Evolutionary conservation across 2,329 filamentous ascomycete genomes (phyloP).

Genomic region (Thielaviopsis populi): DNA sequence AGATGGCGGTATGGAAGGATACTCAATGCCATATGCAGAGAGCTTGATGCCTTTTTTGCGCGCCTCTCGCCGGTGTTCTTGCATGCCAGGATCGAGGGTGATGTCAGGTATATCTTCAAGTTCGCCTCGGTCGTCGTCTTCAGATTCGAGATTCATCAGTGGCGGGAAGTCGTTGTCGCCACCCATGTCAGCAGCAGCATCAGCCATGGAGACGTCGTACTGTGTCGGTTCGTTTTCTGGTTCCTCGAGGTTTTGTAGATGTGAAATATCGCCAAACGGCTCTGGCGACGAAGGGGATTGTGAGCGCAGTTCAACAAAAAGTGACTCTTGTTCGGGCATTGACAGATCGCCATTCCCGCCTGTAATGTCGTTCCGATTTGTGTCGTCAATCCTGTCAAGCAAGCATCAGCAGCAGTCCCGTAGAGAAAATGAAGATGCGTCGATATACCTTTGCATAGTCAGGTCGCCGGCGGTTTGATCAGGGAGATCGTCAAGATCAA

Average conservation of each 20-base stretch:
- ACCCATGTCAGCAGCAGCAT: background rate
- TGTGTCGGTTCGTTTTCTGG: conserved; percentile 7
- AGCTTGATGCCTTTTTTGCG: conserved; percentile 37
- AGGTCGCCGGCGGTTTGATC: conserved; percentile 28
- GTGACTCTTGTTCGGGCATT: background rate
- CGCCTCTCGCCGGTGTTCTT: conserved; percentile 9
- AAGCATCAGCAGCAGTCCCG: background rate
- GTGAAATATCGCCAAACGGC: conserved; percentile 15
- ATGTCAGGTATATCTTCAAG: conserved; percentile 8
- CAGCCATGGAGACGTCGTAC: conserved; percentile 6
- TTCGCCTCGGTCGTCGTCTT: conserved; percentile 15
- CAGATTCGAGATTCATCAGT: conserved; percentile 12
- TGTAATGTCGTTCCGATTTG: conserved; percentile 12
- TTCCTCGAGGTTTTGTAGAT: conserved; percentile 11
- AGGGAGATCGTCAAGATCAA: conserved; percentile 29
- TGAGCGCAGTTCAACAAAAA: background rate
- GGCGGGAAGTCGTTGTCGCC: conserved; percentile 5
- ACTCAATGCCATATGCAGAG: conserved; percentile 59
- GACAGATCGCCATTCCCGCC: conserved; percentile 9
- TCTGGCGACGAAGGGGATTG: conserved; percentile 11
- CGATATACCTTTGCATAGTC: conserved; percentile 30
- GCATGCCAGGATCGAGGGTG: conserved; percentile 5
- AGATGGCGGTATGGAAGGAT: conserved; percentile 56
- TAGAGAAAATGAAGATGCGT: background rate
- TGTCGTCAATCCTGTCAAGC: conserved; percentile 24